Evolutionary conservation across 768 basidiomycete genomes (phyloP).

Genomic region (Pluteus cervinus): DNA sequence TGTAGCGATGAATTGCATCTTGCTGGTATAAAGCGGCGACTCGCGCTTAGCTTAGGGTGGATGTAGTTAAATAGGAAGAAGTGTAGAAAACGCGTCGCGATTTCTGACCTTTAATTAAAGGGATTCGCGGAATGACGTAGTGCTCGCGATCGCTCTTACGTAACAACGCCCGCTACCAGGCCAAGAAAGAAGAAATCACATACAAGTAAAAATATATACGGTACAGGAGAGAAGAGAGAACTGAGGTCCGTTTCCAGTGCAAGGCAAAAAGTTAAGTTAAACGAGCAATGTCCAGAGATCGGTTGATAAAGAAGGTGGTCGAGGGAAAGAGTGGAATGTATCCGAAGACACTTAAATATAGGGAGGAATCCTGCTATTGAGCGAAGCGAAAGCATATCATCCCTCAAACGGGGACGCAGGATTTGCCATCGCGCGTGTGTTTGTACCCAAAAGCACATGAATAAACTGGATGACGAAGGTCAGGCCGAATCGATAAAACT

Average conservation of each 20-base stretch:
- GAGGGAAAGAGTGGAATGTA: constrained; percentile 6
- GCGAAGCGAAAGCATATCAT: constrained; percentile 19
- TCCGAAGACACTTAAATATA: constrained; percentile 2
- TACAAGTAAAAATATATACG: too few species aligned
- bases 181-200: too few species aligned
- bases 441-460: constrained; percentile 45
- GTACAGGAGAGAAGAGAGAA: constrained; percentile 29
- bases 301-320: constrained; percentile 10
- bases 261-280: constrained; percentile 14
- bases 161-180: too few species aligned
- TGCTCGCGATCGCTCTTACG: too few species aligned
- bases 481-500: neutral
- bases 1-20: too few species aligned
- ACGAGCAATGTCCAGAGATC: constrained; percentile 10
- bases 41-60: too few species aligned
- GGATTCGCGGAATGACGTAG: too few species aligned
- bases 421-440: constrained; percentile 32
- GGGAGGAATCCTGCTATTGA: constrained; percentile 13
- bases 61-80: too few species aligned
- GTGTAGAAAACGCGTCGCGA: too few species aligned
- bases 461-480: constrained; percentile 30
- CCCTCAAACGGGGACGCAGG: constrained; percentile 24
- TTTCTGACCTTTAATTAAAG: too few species aligned
- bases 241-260: constrained; percentile 33
- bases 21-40: too few species aligned